Percentiles rank a stretch among this genome's conserved stretches.
phyloP scores from a whole-genome alignment of 306 rosid genomes.

The Canavalia gladiata region DNA sequence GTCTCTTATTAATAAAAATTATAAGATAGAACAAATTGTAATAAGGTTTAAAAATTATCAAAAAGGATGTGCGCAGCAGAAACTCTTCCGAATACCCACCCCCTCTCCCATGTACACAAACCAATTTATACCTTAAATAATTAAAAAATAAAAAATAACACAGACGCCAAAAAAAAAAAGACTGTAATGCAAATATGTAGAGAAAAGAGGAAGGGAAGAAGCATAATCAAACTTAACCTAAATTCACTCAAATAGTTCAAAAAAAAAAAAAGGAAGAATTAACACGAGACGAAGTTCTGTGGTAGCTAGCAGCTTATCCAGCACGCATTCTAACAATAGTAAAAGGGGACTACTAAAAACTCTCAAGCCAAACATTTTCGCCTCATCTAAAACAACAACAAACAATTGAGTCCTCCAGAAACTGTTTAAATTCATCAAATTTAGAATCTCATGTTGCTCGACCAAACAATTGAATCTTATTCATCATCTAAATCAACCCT shows the following conservation, averaged over 20 bases:
- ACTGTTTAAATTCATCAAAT: constrained; percentile 29
- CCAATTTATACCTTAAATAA: neutral
- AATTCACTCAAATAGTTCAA: neutral
- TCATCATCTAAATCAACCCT: neutral
- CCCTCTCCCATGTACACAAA: neutral
- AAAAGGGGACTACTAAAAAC: neutral
- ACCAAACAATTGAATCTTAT: neutral
- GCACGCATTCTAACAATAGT: neutral
- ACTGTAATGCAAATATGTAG: neutral
- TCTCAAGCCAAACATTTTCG: neutral
- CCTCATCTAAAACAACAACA: neutral
- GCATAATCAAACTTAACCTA: neutral
- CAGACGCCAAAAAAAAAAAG: neutral
- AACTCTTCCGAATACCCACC: neutral
- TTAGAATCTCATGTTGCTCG: neutral
- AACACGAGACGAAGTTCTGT: too few species aligned
- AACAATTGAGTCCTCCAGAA: neutral
- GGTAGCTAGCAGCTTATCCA: neutral
- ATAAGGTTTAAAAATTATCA: neutral
- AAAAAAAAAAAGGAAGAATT: neutral
- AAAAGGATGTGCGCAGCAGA: neutral
- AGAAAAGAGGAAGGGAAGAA: neutral
- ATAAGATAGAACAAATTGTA: neutral
- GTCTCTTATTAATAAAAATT: neutral
- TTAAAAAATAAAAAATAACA: neutral